Percentiles rank a stretch among this genome's conserved stretches.
Evolutionary conservation across 306 rosid species (phyloP).

Genomic region (Castanopsis chinensis): DNA sequence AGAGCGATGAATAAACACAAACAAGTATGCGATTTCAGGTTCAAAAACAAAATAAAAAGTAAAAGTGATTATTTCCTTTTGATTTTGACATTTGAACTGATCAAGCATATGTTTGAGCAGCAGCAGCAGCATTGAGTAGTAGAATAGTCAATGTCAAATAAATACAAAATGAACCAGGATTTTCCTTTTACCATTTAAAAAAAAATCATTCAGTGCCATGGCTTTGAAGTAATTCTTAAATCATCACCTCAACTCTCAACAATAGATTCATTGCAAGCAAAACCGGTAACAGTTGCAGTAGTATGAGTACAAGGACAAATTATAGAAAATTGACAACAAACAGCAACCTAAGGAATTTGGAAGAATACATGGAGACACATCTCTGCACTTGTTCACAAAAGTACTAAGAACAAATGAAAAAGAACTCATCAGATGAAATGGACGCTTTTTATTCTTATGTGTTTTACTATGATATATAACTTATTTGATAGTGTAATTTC

Average conservation of each 20-base stretch:
- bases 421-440: background rate
- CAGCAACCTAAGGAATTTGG: background rate
- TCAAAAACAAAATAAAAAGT: background rate
- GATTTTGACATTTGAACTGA: background rate
- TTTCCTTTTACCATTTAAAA: background rate
- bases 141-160: background rate
- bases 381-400: background rate
- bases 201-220: background rate
- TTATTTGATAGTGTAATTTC: background rate
- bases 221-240: background rate
- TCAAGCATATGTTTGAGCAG: background rate
- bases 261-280: background rate
- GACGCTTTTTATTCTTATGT: background rate
- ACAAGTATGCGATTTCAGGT: background rate
- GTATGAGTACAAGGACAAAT: background rate
- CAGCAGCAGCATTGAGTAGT: background rate
- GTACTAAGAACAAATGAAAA: background rate
- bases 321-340: background rate
- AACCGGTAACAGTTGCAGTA: background rate
- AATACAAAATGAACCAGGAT: background rate
- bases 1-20: constrained; percentile 7
- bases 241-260: background rate
- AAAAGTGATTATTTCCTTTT: background rate
- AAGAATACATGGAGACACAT: background rate
- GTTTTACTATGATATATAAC: background rate